phyloP scores from a whole-genome alignment of 805 yeast species.

The Lipomyces japonicus region DNA sequence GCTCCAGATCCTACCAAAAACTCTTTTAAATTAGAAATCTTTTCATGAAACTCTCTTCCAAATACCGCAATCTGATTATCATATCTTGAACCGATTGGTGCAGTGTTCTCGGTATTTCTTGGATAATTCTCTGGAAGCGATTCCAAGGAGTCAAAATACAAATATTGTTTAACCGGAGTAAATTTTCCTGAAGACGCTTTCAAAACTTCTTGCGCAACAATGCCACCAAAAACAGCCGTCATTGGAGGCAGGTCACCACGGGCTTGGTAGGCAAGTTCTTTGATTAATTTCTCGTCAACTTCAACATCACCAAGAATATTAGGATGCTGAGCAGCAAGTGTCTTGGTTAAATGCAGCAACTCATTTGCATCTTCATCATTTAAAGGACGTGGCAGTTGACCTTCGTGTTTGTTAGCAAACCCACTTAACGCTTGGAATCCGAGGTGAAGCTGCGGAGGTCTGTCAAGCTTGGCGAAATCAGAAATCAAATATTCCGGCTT shows the following conservation, averaged over 20 bases:
- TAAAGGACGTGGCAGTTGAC: slow-evolving; percentile 71
- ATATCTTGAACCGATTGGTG: slow-evolving; percentile 76
- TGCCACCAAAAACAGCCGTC: slow-evolving; percentile 87
- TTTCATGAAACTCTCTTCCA: slow-evolving; percentile 72
- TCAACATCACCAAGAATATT: slow-evolving; percentile 51
- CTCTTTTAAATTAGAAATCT: slow-evolving; percentile 69
- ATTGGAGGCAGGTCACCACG: slow-evolving; percentile 89
- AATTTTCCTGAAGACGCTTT: slow-evolving; percentile 95
- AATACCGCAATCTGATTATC: slow-evolving; percentile 95
- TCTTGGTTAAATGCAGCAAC: slow-evolving; percentile 54
- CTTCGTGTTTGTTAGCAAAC: slow-evolving; percentile 60
- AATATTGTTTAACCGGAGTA: slow-evolving; percentile 85
- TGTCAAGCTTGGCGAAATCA: slow-evolving; percentile 91
- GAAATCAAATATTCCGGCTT: slow-evolving; percentile 75
- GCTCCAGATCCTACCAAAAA: slow-evolving; percentile 98
- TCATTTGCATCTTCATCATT: slow-evolving; percentile 71
- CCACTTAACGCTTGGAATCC: slow-evolving; percentile 87
- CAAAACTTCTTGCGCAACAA: slow-evolving; percentile 93
- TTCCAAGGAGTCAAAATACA: slow-evolving; percentile 92
- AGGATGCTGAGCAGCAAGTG: slow-evolving; percentile 57
- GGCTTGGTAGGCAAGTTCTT: slow-evolving; percentile 76
- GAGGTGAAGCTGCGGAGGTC: slow-evolving; percentile 84
- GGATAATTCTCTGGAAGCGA: slow-evolving; percentile 63
- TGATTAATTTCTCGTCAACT: slow-evolving; percentile 61
- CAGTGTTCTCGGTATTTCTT: slow-evolving; percentile 62